These are phyloP conservation scores for Rhodomyrtus psidioides DNA, from an alignment of 441 rosid species.

Conservation along the genomic window DNA sequence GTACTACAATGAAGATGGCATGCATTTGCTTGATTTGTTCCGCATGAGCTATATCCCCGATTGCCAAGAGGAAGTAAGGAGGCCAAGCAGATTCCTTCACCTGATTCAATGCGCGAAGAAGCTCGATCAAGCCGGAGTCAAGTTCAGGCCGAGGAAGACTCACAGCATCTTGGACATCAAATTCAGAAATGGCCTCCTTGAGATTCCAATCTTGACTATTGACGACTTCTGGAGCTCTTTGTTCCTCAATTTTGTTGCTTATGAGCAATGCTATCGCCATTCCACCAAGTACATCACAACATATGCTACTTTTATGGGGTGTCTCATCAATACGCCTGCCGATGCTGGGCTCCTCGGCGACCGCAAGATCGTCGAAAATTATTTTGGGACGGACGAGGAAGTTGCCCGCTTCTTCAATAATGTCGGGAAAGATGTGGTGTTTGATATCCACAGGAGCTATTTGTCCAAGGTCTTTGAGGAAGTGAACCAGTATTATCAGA, in stretches of 20 bases:
- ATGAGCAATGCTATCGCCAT: not conserved
- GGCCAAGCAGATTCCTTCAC: conserved; percentile 3
- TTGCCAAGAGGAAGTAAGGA: not conserved
- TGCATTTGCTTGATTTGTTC: conserved; percentile 45
- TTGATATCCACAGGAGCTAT: not conserved
- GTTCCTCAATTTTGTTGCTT: not conserved
- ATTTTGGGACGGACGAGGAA: not conserved
- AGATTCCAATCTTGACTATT: conserved; percentile 33
- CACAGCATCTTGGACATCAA: conserved; percentile 29
- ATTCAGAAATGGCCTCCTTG: conserved; percentile 24
- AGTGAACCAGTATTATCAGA: not conserved
- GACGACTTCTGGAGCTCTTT: conserved; percentile 9
- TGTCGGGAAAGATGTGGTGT: not conserved
- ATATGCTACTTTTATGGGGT: not conserved
- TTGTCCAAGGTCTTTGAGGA: not conserved
- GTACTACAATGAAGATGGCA: conserved; percentile 7
- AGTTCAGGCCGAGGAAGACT: conserved; percentile 22
- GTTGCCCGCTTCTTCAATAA: not conserved
- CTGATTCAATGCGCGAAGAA: conserved; percentile 36
- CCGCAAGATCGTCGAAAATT: not conserved
- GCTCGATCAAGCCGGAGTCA: conserved; percentile 37
- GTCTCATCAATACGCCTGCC: not conserved
- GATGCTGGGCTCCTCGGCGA: not conserved
- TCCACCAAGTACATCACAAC: not conserved
- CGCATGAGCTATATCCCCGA: conserved; percentile 25